Percentiles rank a stretch among this genome's conserved stretches.
Conservation (phyloP, 2,329 filamentous ascomycete species). For the Xylaria sp. region DNA sequence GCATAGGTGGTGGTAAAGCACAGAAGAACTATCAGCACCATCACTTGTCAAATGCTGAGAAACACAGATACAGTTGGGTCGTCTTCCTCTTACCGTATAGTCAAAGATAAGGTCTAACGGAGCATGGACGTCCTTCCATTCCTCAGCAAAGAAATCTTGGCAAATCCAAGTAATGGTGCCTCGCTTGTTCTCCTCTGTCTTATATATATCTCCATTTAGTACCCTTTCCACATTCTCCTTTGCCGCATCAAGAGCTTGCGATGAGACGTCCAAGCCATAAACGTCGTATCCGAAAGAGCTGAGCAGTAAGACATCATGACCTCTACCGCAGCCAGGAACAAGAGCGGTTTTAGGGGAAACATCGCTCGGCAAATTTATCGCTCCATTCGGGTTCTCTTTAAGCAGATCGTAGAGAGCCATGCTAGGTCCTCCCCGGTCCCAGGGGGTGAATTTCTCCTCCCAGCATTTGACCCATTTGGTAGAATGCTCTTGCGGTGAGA, state of each 20-base stretch:
- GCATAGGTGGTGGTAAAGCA: slow-evolving; percentile 64
- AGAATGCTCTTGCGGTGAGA: slow-evolving; percentile 51
- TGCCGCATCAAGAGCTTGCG: slow-evolving; percentile 58
- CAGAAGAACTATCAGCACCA: slow-evolving; percentile 64
- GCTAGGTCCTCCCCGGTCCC: slow-evolving; percentile 66
- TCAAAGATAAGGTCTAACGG: slow-evolving; percentile 75
- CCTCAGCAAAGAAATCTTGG: slow-evolving; percentile 74
- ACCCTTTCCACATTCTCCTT: slow-evolving; percentile 54
- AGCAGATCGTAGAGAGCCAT: slow-evolving; percentile 65
- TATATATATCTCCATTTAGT: slow-evolving; percentile 54
- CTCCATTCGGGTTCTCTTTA: slow-evolving; percentile 54
- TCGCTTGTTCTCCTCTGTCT: slow-evolving; percentile 51
- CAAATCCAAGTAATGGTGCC: slow-evolving; percentile 66
- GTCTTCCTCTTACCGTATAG: slow-evolving; percentile 61
- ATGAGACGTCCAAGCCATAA: slow-evolving; percentile 76
- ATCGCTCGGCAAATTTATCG: slow-evolving; percentile 49
- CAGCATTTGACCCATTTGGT: slow-evolving; percentile 61
- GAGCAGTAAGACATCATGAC: slow-evolving; percentile 82
- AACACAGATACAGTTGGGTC: background rate
- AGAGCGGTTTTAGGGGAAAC: slow-evolving; percentile 65
- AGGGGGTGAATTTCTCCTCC: slow-evolving; percentile 59
- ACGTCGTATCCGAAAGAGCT: slow-evolving; percentile 80
- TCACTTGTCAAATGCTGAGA: slow-evolving; percentile 11
- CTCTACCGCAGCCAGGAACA: slow-evolving; percentile 83
- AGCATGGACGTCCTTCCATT: slow-evolving; percentile 57